Percentiles rank a stretch among this genome's conserved stretches.
These are phyloP conservation scores for Botryosphaeria dothidea DNA, from an alignment of 2,329 filamentous ascomycete genomes.

Conservation along the genomic window DNA sequence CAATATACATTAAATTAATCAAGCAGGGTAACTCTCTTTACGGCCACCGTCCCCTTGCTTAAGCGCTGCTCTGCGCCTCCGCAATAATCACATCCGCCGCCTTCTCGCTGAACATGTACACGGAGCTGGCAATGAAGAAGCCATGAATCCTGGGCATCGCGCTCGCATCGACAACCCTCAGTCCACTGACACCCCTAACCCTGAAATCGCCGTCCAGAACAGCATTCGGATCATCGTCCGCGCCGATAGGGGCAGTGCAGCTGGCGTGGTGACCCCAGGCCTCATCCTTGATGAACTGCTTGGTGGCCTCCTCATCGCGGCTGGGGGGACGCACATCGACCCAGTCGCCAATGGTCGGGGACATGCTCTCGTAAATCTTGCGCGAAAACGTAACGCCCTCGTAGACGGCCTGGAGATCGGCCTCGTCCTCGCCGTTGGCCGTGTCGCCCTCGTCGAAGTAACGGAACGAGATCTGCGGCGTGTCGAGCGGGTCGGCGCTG, in stretches of 20 bases:
- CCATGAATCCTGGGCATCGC: conserved; percentile 60
- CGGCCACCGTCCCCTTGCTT: background rate
- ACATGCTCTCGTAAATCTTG: conserved; percentile 31
- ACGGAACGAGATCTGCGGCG: conserved; percentile 56
- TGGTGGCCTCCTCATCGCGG: conserved; percentile 42
- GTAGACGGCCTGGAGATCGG: conserved; percentile 54
- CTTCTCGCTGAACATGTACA: conserved; percentile 62
- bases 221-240: conserved; percentile 53
- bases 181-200: conserved; percentile 55
- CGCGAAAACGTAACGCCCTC: conserved; percentile 59
- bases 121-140: conserved; percentile 52
- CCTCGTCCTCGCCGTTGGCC: conserved; percentile 43
- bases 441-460: conserved; percentile 42
- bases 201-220: conserved; percentile 59
- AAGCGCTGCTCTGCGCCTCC: background rate
- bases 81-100: conserved; percentile 51
- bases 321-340: conserved; percentile 45
- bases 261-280: conserved; percentile 56
- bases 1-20: background rate
- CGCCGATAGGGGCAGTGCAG: conserved; percentile 58
- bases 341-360: conserved; percentile 36
- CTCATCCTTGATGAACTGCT: conserved; percentile 31
- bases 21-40: too few species aligned
- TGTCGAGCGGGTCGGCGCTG: conserved; percentile 63
- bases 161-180: conserved; percentile 64